These are phyloP conservation scores for Podila epicladia DNA, from an alignment of 192 early-diverging fungal genomes.

Conservation along the genomic window DNA sequence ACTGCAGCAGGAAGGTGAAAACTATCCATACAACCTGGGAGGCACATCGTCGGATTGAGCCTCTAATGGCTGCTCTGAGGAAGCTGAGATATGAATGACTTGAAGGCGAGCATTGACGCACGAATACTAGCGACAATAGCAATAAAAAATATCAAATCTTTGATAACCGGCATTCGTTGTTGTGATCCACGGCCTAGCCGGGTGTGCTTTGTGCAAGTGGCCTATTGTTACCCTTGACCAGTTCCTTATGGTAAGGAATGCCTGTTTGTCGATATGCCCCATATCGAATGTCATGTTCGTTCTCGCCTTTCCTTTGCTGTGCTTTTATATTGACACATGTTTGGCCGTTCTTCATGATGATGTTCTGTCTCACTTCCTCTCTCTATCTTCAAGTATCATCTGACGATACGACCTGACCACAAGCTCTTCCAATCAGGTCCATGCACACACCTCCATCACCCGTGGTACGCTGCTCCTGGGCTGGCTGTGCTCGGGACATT, in stretches of 20 bases:
- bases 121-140: too few relatives aligned
- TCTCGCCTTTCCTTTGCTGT: too few relatives aligned
- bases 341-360: neutral
- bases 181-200: neutral
- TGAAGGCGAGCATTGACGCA: too few relatives aligned
- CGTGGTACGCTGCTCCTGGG: constrained; percentile 23
- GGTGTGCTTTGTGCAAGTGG: constrained; percentile 17
- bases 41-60: too few relatives aligned
- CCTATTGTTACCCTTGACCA: constrained; percentile 18
- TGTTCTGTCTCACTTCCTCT: neutral
- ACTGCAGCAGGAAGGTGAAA: too few relatives aligned
- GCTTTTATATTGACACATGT: too few relatives aligned
- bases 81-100: too few relatives aligned
- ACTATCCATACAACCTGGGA: too few relatives aligned
- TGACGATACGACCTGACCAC: constrained; percentile 14
- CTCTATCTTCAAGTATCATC: constrained; percentile 7
- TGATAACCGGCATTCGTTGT: constrained; percentile 10
- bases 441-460: constrained; percentile 19
- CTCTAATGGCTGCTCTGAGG: too few relatives aligned
- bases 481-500: neutral
- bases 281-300: neutral
- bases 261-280: too few relatives aligned
- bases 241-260: constrained; percentile 19
- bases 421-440: constrained; percentile 12
- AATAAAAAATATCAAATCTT: neutral